Base-by-base conservation (phyloP, 441 rosid species). In the Breynia disticha region DNA sequence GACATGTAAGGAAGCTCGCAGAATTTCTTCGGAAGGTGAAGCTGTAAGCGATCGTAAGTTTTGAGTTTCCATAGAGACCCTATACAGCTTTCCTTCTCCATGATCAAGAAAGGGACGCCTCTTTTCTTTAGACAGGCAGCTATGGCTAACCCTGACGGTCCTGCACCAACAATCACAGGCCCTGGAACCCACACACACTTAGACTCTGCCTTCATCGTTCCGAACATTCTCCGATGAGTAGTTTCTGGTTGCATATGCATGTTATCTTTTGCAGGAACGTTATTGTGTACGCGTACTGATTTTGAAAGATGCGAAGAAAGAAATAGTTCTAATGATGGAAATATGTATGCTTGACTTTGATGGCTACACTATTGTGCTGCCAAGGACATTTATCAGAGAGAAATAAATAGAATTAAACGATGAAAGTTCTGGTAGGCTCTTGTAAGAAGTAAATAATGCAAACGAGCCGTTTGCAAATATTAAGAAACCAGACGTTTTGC, bases 111-210 rank as follows among this genome's bases (percentile, higher is more conserved):
- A 0, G 78, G 67, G 13, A 88, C 57, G 1, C 70, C 72, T 54
- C 54, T 72, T 13, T 68, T 49, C 54, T 76, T 70, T 19, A 87
- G 83, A 64, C 90, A 87, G 5, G 84, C 95, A 1, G 90, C 94
- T 2, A 68, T 59, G 11, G 95, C 94, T 7, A 87, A 62, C 4
- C 96, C 96, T 0, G 95, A 80, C 8, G 96, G 96, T 12, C 96
- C 95, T 1, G 95, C 89, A 13, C 96, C 95, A 12, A 87, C 76
- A 48, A 85, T 79, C 59, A 85, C 61, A n/a, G 95, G 78, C 42
- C 84, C 82, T 0, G 67, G 65, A 16, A 79, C 71, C 72, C 67
- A 39, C 21, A 65, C 20, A 44, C 48, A 5, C 45, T 53, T 64
- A 16, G 52, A 43, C 2, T 35, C 56, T 0, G 61, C 39, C 18